Base-by-base conservation (phyloP, 129 eudicot species). In the Tagetes patula region DNA sequence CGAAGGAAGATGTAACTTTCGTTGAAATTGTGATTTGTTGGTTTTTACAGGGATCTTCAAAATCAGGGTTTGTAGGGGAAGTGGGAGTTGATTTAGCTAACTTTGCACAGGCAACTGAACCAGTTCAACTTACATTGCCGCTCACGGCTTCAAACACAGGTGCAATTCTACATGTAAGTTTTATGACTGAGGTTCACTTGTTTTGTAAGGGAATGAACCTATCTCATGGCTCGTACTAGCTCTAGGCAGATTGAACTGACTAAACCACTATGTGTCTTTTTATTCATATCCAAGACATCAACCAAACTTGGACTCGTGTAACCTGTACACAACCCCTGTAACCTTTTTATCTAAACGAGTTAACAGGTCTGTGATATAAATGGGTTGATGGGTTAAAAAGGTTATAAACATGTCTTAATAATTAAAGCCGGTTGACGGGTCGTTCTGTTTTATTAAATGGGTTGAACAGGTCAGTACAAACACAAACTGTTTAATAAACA, bases 31-130 rank as follows among this genome's bases (percentile, higher is more conserved):
- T 53, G 11, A 75, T 65, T 71, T n/a, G 31, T 46, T 60, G 43
- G 7, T 72, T 49, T 27, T 77, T 54, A 33, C 86, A 95, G 99
- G 97, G 99, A 67, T 88, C 99, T 20, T 88, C 97, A 37, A 95
- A 85, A 82, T 38, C 85, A 1, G 91, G 96, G 42, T 86, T 82
- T 70, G 71, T 88, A n/a, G 99, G 99, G 69, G 99, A 95, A 59
- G 88, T 82, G 0, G 84, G 85, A 13, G 74, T 91, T 71, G 95
- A 95, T 80, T 84, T 95, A 79, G 96, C 97, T 55, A 89, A 87
- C 67, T 87, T 83, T 82, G 89, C 82, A n/a, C 95, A 84, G 76
- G 77, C 99, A 38, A 75, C 80, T 48, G 81, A 86, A 50, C 85
- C 91, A 41, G 50, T 82, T 63, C 80, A 76, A 5, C 75, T 95